Base-by-base conservation (phyloP, 2,329 filamentous ascomycete genomes). In the Aspergillus alliaceus region DNA sequence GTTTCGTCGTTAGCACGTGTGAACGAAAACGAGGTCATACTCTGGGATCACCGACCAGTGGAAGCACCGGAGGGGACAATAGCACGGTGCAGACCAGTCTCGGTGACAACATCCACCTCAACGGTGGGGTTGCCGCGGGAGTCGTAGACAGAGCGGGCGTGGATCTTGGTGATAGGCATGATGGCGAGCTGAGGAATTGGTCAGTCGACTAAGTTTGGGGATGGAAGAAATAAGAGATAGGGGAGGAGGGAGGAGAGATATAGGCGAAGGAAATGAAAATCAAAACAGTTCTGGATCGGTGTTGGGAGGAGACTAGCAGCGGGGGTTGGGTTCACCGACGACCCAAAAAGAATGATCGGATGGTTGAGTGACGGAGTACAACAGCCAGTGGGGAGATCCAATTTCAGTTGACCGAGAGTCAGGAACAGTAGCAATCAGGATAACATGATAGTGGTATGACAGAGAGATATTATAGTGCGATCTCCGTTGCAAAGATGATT, bases 41-140 rank as follows among this genome's bases (percentile, higher is more conserved):
- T 3, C 18, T 32, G 15, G 12, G 34, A 18, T n/a, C 54, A 84
- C 87, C 75, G 78, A 93, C 90, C 92, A 72, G 93, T 97, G 71
- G 93, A 97, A 73, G 93, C 93, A 78, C 93, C 93, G 66, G 93
- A 97, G 72, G 93, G 93, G 64, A 98, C 93, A 77, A 97, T 97
- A 77, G 93, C 93, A 75, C 93, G 92, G 87, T 97, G 93, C 64
- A 98, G 88, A 75, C 93, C 93, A 71, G 90, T 96, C 83, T 96
- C 91, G 70, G 93, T 97, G 81, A 96, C 90, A 71, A 97, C 87
- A 78, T 97, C 93, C 73, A 98, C 93, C 86, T 98, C 93, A 75
- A 97, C 93, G 76, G 95, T 99, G 74, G 95, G 95, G 88, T 99
- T 99, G 77, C 86, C 86, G 69, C 95, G 93, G 79, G 95, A 98